Evolutionary conservation across 2,329 filamentous ascomycete genomes (phyloP), one percentile per base, ranked within the genome.

Genomic region (Fusarium tricinctum): DNA sequence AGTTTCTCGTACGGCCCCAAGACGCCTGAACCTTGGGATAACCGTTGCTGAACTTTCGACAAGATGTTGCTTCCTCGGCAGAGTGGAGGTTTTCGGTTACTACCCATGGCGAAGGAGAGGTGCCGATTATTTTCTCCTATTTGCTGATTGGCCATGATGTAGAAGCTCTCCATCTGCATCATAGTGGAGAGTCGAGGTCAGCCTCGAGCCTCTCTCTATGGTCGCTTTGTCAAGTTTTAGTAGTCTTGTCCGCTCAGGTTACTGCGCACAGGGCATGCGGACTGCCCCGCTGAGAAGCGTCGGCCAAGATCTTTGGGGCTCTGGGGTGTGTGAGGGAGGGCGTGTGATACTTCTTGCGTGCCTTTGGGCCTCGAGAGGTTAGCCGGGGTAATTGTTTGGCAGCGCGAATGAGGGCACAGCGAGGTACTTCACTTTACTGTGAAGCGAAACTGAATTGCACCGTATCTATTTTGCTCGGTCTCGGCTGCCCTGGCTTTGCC

Each of bases 71-170:
- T 72, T 63, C 71, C 72, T 74, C 72, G 72, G 72, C 58, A 74
- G 66, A 74, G 72, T 74, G 72, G 72, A 74, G 72, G 72, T 70
- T 72, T 73, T 74, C 72, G 72, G 72, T 70, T 72, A 74, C 63
- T 53, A 57, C 62, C 70, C 57, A 75, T 75, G 74, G 75, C 73
- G 74, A 75, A 70, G 73, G 67, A 65, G 61, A 70, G 55, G 54
- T 66, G 63, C 68, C 68, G 73, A 75, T 75, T 75, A 74, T 75
- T 73, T 75, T 75, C 63, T 64, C 35, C 50, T 56, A 17, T 13
- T 6, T 19, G 5, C 6, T 66, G 26, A 74, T 73, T 74, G 72
- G 72, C 17, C 15, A 5, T 13, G 8, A 6, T 26, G 2, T 3
- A 6, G 19, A 26, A 33, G 44, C 58, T 58, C 57, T 48, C 56